Evolutionary conservation across 495 filamentous ascomycete genomes (phyloP).

Genomic region (Astrothelium subdiscretum): DNA sequence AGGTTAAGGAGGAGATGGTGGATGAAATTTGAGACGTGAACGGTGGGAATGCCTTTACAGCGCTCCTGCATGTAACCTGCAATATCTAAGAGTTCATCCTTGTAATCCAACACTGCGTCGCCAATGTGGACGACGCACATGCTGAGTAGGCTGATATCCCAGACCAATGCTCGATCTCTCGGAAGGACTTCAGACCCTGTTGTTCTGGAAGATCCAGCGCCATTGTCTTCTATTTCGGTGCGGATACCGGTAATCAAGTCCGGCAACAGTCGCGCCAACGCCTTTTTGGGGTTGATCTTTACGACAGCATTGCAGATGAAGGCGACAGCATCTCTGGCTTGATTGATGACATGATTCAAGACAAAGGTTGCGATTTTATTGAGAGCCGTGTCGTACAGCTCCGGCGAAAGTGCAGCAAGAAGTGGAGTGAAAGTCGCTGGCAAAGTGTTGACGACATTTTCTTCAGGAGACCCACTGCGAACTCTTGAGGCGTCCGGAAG

Average conservation of each 20-base stretch:
- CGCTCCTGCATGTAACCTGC: constrained; percentile 91
- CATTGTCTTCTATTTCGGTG: constrained; percentile 93
- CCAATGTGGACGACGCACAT: constrained; percentile 98
- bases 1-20: constrained; percentile 98
- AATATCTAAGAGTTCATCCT: constrained; percentile 78
- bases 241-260: constrained; percentile 83
- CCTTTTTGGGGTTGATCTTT: constrained; percentile 88
- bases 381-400: constrained; percentile 82
- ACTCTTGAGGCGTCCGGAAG: constrained; percentile 80
- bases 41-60: constrained; percentile 82
- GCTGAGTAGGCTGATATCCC: constrained; percentile 94
- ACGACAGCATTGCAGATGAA: constrained; percentile 94
- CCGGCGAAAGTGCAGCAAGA: constrained; percentile 81
- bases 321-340: constrained; percentile 94
- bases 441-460: constrained; percentile 92
- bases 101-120: constrained; percentile 74
- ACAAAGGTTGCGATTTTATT: constrained; percentile 89
- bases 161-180: constrained; percentile 82
- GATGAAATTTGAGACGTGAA: constrained; percentile 94
- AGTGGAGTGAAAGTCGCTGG: constrained; percentile 86
- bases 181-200: constrained; percentile 89
- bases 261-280: constrained; percentile 78
- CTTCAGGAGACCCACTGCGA: constrained; percentile 83
- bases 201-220: constrained; percentile 88
- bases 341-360: constrained; percentile 91